Evolutionary conservation across 768 basidiomycete species (phyloP).

Genomic region (Pleurotus tuber-regium): DNA sequence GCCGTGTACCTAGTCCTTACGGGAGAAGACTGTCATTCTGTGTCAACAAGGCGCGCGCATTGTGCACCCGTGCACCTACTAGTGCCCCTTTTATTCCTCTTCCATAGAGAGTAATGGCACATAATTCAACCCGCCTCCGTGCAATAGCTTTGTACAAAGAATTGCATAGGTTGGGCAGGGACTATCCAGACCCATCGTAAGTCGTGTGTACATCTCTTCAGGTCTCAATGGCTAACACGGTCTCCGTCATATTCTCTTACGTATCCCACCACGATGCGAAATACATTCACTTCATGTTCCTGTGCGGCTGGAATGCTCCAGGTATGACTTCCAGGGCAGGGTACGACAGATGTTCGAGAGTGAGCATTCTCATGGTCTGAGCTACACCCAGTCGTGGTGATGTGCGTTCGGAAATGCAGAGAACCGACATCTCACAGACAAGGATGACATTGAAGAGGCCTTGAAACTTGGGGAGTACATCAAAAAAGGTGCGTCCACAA

Average conservation of each 20-base stretch:
- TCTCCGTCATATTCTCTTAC: no score
- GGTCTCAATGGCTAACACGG: no score
- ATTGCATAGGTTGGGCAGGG: constrained; percentile 73
- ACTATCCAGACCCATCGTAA: constrained; percentile 81
- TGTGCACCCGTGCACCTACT: no score
- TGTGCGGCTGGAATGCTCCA: constrained; percentile 22
- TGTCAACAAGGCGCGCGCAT: no score
- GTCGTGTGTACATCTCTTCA: constrained; percentile 32
- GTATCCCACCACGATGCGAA: constrained; percentile 8
- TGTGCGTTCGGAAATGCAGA: constrained; percentile 36
- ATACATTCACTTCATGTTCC: neutral
- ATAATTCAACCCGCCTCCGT: constrained; percentile 52
- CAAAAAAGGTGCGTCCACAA: constrained; percentile 61
- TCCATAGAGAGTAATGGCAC: no score
- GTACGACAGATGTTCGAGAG: constrained; percentile 74
- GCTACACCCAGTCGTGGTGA: neutral
- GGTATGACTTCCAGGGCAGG: constrained; percentile 77
- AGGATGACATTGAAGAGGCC: constrained; percentile 73
- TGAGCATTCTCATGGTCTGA: constrained; percentile 30
- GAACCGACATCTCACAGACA: constrained; percentile 62
- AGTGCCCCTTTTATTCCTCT: no score
- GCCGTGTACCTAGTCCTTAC: no score
- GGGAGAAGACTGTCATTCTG: no score
- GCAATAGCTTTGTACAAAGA: constrained; percentile 80
- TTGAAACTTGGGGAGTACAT: constrained; percentile 79